A percentile compares a stretch with the other conserved stretches of the same genome.
phyloP scores from a whole-genome alignment of 2,329 filamentous ascomycete species.

The Akanthomyces dipterigenus region DNA sequence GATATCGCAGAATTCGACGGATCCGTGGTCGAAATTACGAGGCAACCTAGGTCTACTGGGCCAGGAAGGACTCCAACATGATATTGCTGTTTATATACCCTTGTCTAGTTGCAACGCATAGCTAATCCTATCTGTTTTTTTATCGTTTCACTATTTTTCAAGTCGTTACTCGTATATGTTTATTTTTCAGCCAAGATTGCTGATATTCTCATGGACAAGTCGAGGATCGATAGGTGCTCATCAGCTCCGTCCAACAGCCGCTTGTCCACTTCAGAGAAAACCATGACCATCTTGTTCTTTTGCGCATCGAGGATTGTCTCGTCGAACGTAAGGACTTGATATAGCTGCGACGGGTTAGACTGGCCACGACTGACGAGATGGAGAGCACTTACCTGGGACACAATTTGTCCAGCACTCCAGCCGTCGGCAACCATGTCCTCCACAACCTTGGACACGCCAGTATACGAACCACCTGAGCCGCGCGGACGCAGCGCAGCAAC shows the following conservation, averaged over 20 bases:
- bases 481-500: constrained; percentile 70
- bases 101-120: neutral
- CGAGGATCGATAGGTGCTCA: constrained; percentile 86
- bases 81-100: constrained; percentile 11
- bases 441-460: constrained; percentile 68
- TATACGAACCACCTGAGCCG: constrained; percentile 59
- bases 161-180: neutral
- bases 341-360: constrained; percentile 48
- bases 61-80: constrained; percentile 22
- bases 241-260: constrained; percentile 89
- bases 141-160: neutral
- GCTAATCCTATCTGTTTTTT: constrained; percentile 2
- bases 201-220: constrained; percentile 76
- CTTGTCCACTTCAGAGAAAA: constrained; percentile 95
- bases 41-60: constrained; percentile 48
- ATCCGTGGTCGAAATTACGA: constrained; percentile 46
- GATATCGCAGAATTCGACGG: constrained; percentile 22
- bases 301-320: constrained; percentile 76
- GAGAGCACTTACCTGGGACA: constrained; percentile 59
- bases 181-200: constrained; percentile 53
- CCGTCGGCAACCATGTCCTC: constrained; percentile 92
- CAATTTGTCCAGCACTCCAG: constrained; percentile 88
- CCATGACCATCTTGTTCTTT: constrained; percentile 82
- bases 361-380: constrained; percentile 8
- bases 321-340: constrained; percentile 75